phyloP scores from a whole-genome alignment of 2,329 filamentous ascomycete species.

The Endothia cerciana region DNA sequence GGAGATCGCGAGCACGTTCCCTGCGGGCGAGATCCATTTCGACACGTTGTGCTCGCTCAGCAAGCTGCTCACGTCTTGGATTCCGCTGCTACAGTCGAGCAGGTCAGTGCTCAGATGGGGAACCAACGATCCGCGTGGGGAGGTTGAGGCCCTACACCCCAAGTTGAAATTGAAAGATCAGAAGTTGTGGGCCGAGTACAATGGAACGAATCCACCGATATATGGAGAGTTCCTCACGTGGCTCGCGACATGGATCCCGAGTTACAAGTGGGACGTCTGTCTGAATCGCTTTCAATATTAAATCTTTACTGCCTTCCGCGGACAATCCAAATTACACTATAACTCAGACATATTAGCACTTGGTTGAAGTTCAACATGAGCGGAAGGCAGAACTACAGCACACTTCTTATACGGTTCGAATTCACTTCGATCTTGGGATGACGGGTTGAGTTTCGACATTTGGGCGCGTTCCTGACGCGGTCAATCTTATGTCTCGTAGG shows the following conservation, averaged over 20 bases:
- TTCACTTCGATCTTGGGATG: too few relatives aligned
- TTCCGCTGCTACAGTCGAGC: background rate
- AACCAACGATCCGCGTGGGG: background rate
- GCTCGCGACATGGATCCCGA: too few relatives aligned
- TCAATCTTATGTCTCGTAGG: conserved; percentile 10
- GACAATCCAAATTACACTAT: too few relatives aligned
- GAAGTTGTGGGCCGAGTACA: background rate
- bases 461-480: background rate
- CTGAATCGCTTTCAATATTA: too few relatives aligned
- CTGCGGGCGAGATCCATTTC: background rate
- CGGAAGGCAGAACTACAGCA: too few relatives aligned
- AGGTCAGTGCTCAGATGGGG: background rate
- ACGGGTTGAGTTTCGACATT: too few relatives aligned
- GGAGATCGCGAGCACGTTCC: background rate
- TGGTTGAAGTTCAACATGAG: too few relatives aligned
- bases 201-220: background rate
- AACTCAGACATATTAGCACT: too few relatives aligned
- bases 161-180: background rate
- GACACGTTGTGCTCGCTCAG: background rate
- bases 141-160: background rate
- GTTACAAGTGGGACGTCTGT: too few relatives aligned
- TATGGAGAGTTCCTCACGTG: background rate
- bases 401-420: too few relatives aligned
- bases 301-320: too few relatives aligned
- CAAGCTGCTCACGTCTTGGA: background rate